phyloP scores from a whole-genome alignment of 1,139 yeast species.

The Saccharomycopsis hybrid region DNA sequence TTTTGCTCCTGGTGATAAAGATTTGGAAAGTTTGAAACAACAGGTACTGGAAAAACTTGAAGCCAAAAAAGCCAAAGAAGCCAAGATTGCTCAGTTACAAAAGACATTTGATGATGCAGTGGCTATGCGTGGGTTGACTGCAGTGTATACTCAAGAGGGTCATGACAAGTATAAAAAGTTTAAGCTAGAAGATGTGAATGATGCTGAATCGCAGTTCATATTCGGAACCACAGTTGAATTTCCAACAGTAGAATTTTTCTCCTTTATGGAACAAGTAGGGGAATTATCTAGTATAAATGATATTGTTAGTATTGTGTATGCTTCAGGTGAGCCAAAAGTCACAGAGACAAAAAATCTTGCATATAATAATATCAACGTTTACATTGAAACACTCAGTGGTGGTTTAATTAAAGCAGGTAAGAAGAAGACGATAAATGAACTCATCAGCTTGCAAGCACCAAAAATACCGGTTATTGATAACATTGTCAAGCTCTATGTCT shows the following conservation, averaged over 20 bases:
- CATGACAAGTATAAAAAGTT: slow-evolving; percentile 38
- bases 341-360: not conserved
- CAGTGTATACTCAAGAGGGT: slow-evolving; percentile 39
- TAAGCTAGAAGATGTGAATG: slow-evolving; percentile 61
- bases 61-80: slow-evolving; percentile 32
- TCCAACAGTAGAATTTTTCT: slow-evolving; percentile 82
- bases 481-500: slow-evolving; percentile 66
- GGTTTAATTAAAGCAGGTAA: slow-evolving; percentile 85
- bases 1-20: slow-evolving; percentile 8
- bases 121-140: slow-evolving; percentile 45
- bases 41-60: slow-evolving; percentile 33
- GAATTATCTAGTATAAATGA: slow-evolving; percentile 51
- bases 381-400: slow-evolving; percentile 73
- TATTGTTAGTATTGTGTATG: slow-evolving; percentile 22
- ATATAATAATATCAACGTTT: slow-evolving; percentile 4
- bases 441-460: slow-evolving; percentile 57
- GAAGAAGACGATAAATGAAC: slow-evolving; percentile 59
- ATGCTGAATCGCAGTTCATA: slow-evolving; percentile 70
- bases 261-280: slow-evolving; percentile 67
- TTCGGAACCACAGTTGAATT: slow-evolving; percentile 78
- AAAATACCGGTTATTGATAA: slow-evolving; percentile 74
- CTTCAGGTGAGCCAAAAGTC: not conserved
- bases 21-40: slow-evolving; percentile 36
- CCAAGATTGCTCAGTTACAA: slow-evolving; percentile 25
- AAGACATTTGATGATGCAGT: slow-evolving; percentile 47